phyloP scores from a whole-genome alignment of 2,329 filamentous ascomycete genomes.

The Fusarium caatingaense region DNA sequence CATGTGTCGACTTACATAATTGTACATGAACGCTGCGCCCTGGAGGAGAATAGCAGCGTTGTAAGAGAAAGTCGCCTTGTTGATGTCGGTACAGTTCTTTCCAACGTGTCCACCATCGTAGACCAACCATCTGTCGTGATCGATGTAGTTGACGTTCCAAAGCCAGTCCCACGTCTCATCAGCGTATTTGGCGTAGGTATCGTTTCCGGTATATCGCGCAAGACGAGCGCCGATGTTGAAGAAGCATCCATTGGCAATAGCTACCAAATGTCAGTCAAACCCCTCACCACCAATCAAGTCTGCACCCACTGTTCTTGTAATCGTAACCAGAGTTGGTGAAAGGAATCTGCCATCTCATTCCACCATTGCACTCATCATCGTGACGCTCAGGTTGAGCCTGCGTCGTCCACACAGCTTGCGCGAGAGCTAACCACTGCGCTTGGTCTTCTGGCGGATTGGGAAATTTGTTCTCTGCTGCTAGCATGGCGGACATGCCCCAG shows the following conservation, averaged over 20 bases:
- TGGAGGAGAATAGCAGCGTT: slow-evolving; percentile 71
- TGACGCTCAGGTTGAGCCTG: slow-evolving; percentile 72
- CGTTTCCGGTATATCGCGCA: slow-evolving; percentile 75
- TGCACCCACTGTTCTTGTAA: slow-evolving; percentile 76
- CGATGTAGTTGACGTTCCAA: slow-evolving; percentile 65
- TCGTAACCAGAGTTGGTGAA: slow-evolving; percentile 79
- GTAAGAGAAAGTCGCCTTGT: slow-evolving; percentile 74
- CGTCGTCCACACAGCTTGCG: slow-evolving; percentile 76
- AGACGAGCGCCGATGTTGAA: slow-evolving; percentile 76
- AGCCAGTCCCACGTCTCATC: slow-evolving; percentile 73
- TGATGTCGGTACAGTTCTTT: slow-evolving; percentile 69
- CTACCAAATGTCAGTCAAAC: slow-evolving; percentile 44
- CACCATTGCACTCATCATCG: slow-evolving; percentile 71
- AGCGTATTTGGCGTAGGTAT: slow-evolving; percentile 72
- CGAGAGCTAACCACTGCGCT: slow-evolving; percentile 72
- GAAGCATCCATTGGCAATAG: slow-evolving; percentile 71
- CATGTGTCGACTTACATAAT: slow-evolving; percentile 57
- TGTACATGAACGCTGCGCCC: slow-evolving; percentile 76
- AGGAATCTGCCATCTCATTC: slow-evolving; percentile 82
- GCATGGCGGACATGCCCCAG: slow-evolving; percentile 76
- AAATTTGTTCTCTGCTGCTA: slow-evolving; percentile 73
- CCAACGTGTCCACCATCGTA: slow-evolving; percentile 72
- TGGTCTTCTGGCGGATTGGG: slow-evolving; percentile 65
- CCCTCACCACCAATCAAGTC: too few species aligned
- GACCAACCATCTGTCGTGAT: slow-evolving; percentile 68